Percentiles rank a stretch among this genome's conserved stretches.
phyloP scores from a whole-genome alignment of 1,284 basidiomycete genomes.

The Malassezia nana region DNA sequence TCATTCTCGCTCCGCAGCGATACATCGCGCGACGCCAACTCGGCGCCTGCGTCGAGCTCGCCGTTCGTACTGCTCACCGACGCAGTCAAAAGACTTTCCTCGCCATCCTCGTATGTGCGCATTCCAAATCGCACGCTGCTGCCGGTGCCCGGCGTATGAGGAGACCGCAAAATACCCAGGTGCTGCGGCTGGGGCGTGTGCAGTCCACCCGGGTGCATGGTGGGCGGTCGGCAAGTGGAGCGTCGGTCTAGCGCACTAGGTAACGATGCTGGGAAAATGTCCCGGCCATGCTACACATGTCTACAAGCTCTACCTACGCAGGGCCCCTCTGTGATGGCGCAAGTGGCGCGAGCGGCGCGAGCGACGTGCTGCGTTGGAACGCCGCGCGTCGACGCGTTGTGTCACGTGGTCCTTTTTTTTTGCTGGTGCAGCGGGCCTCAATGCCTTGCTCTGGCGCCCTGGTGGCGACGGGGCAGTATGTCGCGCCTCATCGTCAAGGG shows the following conservation, averaged over 20 bases:
- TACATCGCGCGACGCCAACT: neutral
- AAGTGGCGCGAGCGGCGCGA: conserved; percentile 1
- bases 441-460: neutral
- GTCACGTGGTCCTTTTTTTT: conserved; percentile 9
- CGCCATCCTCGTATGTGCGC: conserved; percentile 25
- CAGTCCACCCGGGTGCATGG: conserved; percentile 5
- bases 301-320: no score
- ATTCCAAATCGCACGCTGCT: conserved; percentile 23
- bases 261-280: no score
- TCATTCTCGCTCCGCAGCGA: neutral
- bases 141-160: conserved; percentile 22
- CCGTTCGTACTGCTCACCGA: conserved; percentile 7
- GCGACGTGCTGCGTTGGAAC: neutral
- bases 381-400: neutral
- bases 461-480: conserved; percentile 41
- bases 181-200: conserved; percentile 1
- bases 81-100: conserved; percentile 21
- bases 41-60: neutral
- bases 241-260: neutral
- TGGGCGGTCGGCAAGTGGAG: neutral
- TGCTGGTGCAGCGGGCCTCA: neutral
- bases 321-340: no score
- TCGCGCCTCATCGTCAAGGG: conserved; percentile 87
- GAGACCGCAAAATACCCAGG: conserved; percentile 19
- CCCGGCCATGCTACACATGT: no score